Evolutionary conservation across 106 monocot genomes (phyloP), one percentile per base, ranked within the genome.

Genomic region (Phalaenopsis aphrodite): DNA sequence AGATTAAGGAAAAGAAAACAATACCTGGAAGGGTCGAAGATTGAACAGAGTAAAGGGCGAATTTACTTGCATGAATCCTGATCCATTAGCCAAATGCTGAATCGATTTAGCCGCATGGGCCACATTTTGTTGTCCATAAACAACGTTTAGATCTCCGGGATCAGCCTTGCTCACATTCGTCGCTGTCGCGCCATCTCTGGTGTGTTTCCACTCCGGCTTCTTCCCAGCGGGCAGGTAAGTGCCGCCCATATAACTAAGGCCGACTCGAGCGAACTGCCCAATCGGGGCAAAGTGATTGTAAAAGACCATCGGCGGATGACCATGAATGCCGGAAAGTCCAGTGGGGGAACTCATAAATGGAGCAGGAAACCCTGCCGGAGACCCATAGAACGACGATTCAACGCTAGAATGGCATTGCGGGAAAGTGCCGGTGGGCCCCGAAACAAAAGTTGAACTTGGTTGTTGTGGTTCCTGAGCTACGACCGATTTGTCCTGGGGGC

Each of bases 201-300:
- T 88, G 69, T 98, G 97, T 82, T 92, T 94, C 97, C 92, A 92
- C 24, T 94, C 94, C 21, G 89, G 89, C 76, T 92, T 92, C 76
- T 94, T 98, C 14, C 88, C 97, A 65, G 86, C 80, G 83, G 97
- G 92, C 69, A 94, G 84, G 84, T 89, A 98, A 82, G 94, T 78
- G 52, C 91, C 71, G 23, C 97, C 92, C 94, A 98, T 94, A 75
- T 89, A 92, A 83, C 92, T 88, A 69, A 97, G 39, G 10, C 94
- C 94, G 42, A 91, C 86, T 84, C 89, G 94, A 47, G 87, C 89
- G 82, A 94, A 94, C 45, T 92, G 92, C 36, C 88, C 93, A 52
- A 96, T 87, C 16, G 96, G 96, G 42, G 97, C 76, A 87, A 98
- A 98, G 82, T 92, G 97, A 69, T 98, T 98, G 77, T 98, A 98